phyloP scores from a whole-genome alignment of 805 yeast genomes.

The Jamesozyma piceae region DNA sequence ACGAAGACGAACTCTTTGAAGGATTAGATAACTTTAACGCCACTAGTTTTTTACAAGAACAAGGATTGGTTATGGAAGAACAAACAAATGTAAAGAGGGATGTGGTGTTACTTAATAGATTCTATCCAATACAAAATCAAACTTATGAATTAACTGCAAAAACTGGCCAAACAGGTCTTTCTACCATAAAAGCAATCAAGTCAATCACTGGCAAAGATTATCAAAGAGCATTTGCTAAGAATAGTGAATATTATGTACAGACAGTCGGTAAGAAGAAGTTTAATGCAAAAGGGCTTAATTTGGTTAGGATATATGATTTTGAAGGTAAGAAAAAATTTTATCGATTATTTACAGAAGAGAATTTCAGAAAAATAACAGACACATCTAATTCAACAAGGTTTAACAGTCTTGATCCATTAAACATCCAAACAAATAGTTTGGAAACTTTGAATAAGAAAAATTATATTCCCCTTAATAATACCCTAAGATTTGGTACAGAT shows the following conservation, averaged over 20 bases:
- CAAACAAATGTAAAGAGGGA: conserved; percentile 2
- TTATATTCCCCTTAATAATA: conserved; percentile 22
- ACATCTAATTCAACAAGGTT: conserved; percentile 20
- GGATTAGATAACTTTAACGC: conserved; percentile 25
- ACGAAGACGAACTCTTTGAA: conserved; percentile 9
- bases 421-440: conserved; percentile 10
- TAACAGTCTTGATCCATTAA: conserved; percentile 3
- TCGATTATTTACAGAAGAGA: conserved; percentile 46
- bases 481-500: conserved; percentile 19
- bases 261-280: conserved; percentile 29
- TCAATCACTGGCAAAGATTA: conserved; percentile 47
- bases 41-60: conserved; percentile 21
- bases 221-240: conserved; percentile 41
- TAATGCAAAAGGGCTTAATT: conserved; percentile 27
- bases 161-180: conserved; percentile 42
- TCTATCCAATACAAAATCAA: conserved; percentile 60
- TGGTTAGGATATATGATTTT: conserved; percentile 59
- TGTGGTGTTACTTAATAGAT: conserved; percentile 34
- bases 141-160: conserved; percentile 40
- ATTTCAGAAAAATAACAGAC: conserved; percentile 30
- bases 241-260: conserved; percentile 42
- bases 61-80: conserved; percentile 21
- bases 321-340: conserved; percentile 67
- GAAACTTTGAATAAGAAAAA: conserved; percentile 16
- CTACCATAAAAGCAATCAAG: conserved; percentile 47